Evolutionary conservation across 345 rosid genomes (phyloP), one percentile per base, ranked within the genome.

Genomic region (Theobroma cacao): DNA sequence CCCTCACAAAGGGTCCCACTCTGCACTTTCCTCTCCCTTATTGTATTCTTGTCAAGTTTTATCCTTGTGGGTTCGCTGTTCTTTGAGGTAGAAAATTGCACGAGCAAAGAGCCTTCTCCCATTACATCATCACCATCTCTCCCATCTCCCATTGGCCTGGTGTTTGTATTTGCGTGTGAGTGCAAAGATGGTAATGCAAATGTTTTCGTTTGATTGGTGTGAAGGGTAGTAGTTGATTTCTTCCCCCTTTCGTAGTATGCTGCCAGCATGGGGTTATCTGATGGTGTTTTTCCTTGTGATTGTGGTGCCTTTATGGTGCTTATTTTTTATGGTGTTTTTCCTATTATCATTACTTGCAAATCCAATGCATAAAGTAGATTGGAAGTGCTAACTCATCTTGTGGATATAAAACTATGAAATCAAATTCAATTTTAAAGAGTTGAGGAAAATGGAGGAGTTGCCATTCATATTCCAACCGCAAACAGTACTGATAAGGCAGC

Each of bases 1-100:
- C 83, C 86, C 82, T 13, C 59, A n/a, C 22, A 68, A 79, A 81
- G 65, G 20, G 90, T 64, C 88, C 90, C 88, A 77, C 69, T 47
- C 52, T 56, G 81, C 75, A 72, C 84, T 78, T 81, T 78, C 76
- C 62, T 76, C 65, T 9, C 7, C 38, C 55, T 76, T 76, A 80
- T 61, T 33, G 78, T 47, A 53, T 80, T 72, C 62, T 76, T 80
- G 83, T 80, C 83, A 58, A 62, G 77, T 79, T 77, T 36, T 36
- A 76, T 38, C 36, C 58, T 28, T 78, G 79, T 72, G 76, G 80
- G 75, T 77, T 75, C 53, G 55, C 45, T 30, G 45, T 76, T 59
- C 47, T 47, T 75, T 74, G 65, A 75, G 78, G 84, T 48, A 30
- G 69, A 58, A 64, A 38, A 26, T 62, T 40, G 81, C 78, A 56